A percentile compares a stretch with the other conserved stretches of the same genome.
phyloP scores from a whole-genome alignment of 495 filamentous ascomycete genomes.

The Penicillium bialowiezense region DNA sequence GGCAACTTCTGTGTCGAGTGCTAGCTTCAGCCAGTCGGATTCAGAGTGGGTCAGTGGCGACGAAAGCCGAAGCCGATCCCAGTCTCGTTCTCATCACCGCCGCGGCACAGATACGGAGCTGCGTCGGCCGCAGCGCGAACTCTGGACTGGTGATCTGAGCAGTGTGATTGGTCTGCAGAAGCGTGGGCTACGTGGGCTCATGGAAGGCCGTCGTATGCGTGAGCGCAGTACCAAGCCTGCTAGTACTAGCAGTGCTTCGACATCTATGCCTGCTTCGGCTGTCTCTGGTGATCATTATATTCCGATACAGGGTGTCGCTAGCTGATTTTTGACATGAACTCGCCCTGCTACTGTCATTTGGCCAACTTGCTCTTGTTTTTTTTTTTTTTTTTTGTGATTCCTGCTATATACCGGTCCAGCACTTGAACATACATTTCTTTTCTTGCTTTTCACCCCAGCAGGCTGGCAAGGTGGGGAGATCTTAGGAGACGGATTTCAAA shows the following conservation, averaged over 20 bases:
- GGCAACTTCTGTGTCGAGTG: conserved; percentile 39
- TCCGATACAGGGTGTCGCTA: conserved; percentile 20
- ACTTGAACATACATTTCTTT: conserved; percentile 12
- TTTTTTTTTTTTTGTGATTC: neutral
- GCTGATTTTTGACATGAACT: conserved; percentile 1
- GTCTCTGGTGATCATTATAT: conserved; percentile 16
- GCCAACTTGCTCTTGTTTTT: neutral
- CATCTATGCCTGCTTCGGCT: conserved; percentile 14
- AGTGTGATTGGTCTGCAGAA: conserved; percentile 97
- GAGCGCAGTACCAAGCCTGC: conserved; percentile 55
- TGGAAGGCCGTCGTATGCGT: conserved; percentile 89
- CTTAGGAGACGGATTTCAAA: neutral
- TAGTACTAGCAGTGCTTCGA: conserved; percentile 21
- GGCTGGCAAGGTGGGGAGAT: conserved; percentile 16
- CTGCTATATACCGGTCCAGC: neutral
- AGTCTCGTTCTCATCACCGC: conserved; percentile 21
- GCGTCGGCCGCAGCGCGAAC: conserved; percentile 43
- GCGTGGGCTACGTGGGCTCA: conserved; percentile 82
- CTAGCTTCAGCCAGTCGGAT: conserved; percentile 43
- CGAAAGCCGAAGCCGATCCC: conserved; percentile 19
- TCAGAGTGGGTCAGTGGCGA: conserved; percentile 34
- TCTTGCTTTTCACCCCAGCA: conserved; percentile 14
- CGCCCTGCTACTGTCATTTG: neutral
- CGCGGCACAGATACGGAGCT: conserved; percentile 35
- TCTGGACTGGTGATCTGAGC: conserved; percentile 83